Conservation (phyloP, 495 filamentous ascomycete species). For the Beverwykella pulmonaria region DNA sequence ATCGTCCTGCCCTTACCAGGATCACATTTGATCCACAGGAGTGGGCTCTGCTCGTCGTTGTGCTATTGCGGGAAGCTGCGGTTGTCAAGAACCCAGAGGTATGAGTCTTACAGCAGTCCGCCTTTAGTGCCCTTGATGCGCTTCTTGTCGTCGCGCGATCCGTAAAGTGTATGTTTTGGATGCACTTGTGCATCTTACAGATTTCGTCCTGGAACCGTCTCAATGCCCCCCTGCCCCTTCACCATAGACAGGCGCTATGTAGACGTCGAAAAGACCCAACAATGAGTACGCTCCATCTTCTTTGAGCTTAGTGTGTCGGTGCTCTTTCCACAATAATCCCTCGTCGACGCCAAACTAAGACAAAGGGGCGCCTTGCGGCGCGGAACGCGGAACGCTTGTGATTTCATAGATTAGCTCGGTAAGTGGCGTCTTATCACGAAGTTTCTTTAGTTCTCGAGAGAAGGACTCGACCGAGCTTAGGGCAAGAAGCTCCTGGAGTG, state of each 20-base stretch:
- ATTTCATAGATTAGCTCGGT: slow-evolving; percentile 6
- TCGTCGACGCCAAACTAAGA: slow-evolving; percentile 20
- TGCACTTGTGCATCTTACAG: not conserved
- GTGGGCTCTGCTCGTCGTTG: too few species aligned
- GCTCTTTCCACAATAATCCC: slow-evolving; percentile 7
- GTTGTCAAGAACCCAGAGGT: too few species aligned
- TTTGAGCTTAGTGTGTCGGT: slow-evolving; percentile 23
- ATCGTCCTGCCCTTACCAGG: too few species aligned
- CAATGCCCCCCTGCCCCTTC: not conserved
- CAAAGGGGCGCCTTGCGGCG: slow-evolving; percentile 15
- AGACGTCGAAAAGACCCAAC: slow-evolving; percentile 11
- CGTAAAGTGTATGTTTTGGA: not conserved
- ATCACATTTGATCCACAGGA: too few species aligned
- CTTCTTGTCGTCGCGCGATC: too few species aligned
- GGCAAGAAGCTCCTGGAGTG: slow-evolving; percentile 16
- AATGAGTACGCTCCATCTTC: too few species aligned
- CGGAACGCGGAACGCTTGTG: slow-evolving; percentile 3
- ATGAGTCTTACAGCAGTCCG: too few species aligned
- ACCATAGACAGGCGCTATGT: slow-evolving; percentile 7
- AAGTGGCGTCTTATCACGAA: slow-evolving; percentile 11
- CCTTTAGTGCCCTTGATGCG: too few species aligned
- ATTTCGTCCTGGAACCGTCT: not conserved
- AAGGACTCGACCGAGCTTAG: slow-evolving; percentile 18
- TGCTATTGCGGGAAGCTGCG: too few species aligned
- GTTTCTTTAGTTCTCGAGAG: not conserved